phyloP scores from a whole-genome alignment of 2,329 filamentous ascomycete genomes.

The Aureobasidium sp. region DNA sequence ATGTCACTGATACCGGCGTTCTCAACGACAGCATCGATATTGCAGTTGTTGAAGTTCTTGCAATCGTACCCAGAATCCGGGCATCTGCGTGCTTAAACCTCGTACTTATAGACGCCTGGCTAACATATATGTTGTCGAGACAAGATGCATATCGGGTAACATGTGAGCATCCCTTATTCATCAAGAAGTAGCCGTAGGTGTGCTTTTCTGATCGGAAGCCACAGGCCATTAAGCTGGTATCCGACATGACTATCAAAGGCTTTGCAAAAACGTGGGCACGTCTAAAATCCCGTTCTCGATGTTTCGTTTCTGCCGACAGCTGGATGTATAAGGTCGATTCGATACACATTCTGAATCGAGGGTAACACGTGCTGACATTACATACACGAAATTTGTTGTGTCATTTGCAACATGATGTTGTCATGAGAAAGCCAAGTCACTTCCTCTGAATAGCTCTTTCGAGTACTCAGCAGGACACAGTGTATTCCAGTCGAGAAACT shows the following conservation, averaged over 20 bases:
- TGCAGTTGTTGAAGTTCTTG: not conserved
- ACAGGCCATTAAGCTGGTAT: no score
- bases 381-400: not conserved
- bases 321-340: not conserved
- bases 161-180: no score
- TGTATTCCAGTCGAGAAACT: slow-evolving; percentile 6
- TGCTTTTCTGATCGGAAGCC: not conserved
- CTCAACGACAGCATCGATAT: not conserved
- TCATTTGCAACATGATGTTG: not conserved
- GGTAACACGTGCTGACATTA: not conserved
- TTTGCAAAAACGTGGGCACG: no score
- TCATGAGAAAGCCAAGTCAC: not conserved
- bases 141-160: no score
- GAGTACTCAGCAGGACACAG: slow-evolving; percentile 16
- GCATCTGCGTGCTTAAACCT: no score
- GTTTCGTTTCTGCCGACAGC: not conserved
- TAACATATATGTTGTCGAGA: no score
- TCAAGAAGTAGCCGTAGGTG: not conserved
- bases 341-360: not conserved
- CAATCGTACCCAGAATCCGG: not conserved
- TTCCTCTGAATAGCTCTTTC: slow-evolving; percentile 13
- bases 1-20: not conserved
- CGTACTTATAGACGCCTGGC: no score
- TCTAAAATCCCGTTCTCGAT: no score
- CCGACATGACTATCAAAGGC: no score